Evolutionary conservation across 2,329 filamentous ascomycete genomes (phyloP).

Genomic region (Sporothrix brunneoviolacea): DNA sequence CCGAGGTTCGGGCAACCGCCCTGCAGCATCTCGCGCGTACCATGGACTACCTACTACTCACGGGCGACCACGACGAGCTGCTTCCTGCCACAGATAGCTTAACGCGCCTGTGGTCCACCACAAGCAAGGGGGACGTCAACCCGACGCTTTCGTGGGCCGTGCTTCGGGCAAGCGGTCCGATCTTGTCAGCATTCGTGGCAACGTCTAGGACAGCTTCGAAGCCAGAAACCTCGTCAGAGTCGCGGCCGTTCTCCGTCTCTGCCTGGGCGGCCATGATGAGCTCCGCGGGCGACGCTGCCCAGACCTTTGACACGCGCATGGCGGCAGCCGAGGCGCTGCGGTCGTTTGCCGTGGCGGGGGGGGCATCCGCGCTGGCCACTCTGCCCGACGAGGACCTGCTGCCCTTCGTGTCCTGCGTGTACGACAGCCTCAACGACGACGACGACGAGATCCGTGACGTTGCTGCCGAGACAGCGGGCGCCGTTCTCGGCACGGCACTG

Average conservation of each 20-base stretch:
- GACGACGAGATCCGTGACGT: constrained; percentile 78
- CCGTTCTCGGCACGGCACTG: constrained; percentile 38
- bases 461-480: constrained; percentile 45
- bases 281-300: constrained; percentile 39
- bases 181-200: constrained; percentile 30
- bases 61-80: constrained; percentile 27
- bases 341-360: constrained; percentile 37
- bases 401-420: constrained; percentile 57
- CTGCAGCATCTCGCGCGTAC: constrained; percentile 41
- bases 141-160: constrained; percentile 45
- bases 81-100: constrained; percentile 42
- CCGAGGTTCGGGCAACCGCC: constrained; percentile 41
- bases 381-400: constrained; percentile 34
- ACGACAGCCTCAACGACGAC: constrained; percentile 78
- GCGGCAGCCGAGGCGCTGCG: constrained; percentile 51
- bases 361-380: neutral
- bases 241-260: constrained; percentile 14
- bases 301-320: constrained; percentile 60
- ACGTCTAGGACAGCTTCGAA: neutral
- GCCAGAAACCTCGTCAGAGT: neutral
- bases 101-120: constrained; percentile 29
- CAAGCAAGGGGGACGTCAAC: constrained; percentile 34
- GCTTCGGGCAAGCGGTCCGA: constrained; percentile 41
- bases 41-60: constrained; percentile 35
- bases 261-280: constrained; percentile 46